Evolutionary conservation across 805 yeast genomes (phyloP).

Genomic region (Hanseniaspora clermontiae): DNA sequence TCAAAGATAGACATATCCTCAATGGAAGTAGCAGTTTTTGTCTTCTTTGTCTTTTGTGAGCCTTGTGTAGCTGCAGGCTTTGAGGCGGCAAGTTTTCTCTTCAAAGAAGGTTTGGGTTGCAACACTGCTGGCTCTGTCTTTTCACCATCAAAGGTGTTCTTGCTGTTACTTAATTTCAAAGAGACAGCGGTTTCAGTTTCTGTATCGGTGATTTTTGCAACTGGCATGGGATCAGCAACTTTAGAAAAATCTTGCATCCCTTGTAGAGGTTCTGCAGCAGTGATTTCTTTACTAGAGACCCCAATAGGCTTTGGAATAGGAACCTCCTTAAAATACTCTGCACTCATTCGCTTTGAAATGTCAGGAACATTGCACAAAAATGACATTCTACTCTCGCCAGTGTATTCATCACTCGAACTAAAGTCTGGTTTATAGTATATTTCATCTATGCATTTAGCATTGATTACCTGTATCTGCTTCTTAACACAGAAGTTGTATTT

Average conservation of each 20-base stretch:
- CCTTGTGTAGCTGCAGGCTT: neutral
- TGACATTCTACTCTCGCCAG: neutral
- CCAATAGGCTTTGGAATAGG: neutral
- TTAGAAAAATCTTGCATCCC: too few species aligned
- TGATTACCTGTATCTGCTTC: neutral
- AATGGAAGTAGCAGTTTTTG: neutral
- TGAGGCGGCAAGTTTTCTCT: neutral
- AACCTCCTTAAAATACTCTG: neutral
- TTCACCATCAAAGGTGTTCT: neutral
- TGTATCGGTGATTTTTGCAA: neutral
- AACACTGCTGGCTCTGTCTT: neutral
- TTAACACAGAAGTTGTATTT: constrained; percentile 1
- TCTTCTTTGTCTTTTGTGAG: neutral
- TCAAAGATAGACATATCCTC: neutral
- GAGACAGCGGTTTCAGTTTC: neutral
- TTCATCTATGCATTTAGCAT: neutral
- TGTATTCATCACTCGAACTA: neutral
- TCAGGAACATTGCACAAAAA: neutral
- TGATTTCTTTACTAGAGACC: too few species aligned
- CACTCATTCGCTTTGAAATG: neutral
- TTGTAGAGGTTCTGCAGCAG: too few species aligned
- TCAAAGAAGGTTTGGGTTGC: neutral
- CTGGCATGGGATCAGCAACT: too few species aligned
- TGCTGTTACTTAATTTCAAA: too few species aligned
- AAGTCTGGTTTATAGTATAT: neutral